These are phyloP conservation scores for Cutaneotrichosporon sp. DNA, from an alignment of 1,284 basidiomycete genomes.

Conservation along the genomic window DNA sequence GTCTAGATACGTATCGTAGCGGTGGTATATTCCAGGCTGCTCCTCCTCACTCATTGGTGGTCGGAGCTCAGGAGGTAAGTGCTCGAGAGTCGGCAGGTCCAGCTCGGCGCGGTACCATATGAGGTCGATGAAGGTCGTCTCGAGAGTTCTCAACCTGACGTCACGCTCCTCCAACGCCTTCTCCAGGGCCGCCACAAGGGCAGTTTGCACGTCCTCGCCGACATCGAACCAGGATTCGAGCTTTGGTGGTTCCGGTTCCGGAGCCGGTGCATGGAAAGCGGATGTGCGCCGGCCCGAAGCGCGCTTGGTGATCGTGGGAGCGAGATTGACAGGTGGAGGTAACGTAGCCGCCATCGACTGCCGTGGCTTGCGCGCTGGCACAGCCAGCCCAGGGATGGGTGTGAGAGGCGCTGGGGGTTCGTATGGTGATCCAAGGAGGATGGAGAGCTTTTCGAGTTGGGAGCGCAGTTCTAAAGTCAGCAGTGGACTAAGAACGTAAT, in stretches of 20 bases:
- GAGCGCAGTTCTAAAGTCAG: conserved; percentile 23
- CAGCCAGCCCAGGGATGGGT: conserved; percentile 32
- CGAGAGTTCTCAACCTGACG: conserved; percentile 33
- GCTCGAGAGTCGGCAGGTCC: conserved; percentile 31
- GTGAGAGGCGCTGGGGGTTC: conserved; percentile 39
- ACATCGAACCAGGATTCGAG: conserved; percentile 38
- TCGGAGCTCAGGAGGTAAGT: conserved; percentile 39
- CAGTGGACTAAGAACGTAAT: not conserved
- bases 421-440: conserved; percentile 45
- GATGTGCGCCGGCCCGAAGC: conserved; percentile 16
- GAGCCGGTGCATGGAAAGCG: not conserved
- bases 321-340: conserved; percentile 4
- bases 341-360: conserved; percentile 2
- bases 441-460: conserved; percentile 31
- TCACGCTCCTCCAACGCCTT: conserved; percentile 43
- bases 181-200: conserved; percentile 33
- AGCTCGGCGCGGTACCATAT: conserved; percentile 49
- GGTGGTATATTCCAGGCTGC: conserved; percentile 32
- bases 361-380: conserved; percentile 7
- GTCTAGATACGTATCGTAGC: conserved; percentile 34
- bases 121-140: conserved; percentile 41
- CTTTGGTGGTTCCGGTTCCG: conserved; percentile 3
- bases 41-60: conserved; percentile 34
- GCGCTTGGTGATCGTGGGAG: conserved; percentile 24
- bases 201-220: conserved; percentile 38